Conservation (phyloP, 2,329 filamentous ascomycete species). For the Cercospora berteroae region DNA sequence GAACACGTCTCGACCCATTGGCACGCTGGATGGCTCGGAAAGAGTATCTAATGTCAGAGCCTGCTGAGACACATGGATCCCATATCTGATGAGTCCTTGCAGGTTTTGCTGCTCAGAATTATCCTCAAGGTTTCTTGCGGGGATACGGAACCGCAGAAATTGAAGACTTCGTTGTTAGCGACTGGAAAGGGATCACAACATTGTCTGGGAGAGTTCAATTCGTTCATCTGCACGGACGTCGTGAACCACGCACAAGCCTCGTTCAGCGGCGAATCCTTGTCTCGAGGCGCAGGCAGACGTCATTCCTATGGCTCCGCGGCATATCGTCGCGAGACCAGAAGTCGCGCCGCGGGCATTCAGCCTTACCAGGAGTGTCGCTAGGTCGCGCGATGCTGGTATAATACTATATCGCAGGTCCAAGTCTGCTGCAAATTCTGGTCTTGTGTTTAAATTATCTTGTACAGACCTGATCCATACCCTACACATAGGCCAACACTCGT, state of each 20-base stretch:
- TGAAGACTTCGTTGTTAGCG: not conserved
- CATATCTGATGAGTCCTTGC: not conserved
- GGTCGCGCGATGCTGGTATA: not conserved
- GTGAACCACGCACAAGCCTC: not conserved
- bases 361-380: not conserved
- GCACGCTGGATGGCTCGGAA: not conserved
- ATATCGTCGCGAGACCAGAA: not conserved
- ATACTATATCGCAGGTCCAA: not conserved
- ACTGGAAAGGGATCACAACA: not conserved
- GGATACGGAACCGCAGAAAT: not conserved
- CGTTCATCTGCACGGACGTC: not conserved
- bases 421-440: not conserved
- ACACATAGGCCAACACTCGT: not conserved
- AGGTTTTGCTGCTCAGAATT: not conserved
- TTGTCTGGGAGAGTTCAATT: not conserved
- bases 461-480: not conserved
- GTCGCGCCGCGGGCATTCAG: not conserved
- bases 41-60: not conserved
- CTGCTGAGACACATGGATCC: not conserved
- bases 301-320: not conserved
- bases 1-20: not conserved
- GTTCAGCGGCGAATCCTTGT: slow-evolving; percentile 7
- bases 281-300: not conserved
- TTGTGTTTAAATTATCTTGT: not conserved
- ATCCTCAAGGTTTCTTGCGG: not conserved